Base-by-base conservation (phyloP, 495 filamentous ascomycete species). In the Melanomma pulvis-pyrius region DNA sequence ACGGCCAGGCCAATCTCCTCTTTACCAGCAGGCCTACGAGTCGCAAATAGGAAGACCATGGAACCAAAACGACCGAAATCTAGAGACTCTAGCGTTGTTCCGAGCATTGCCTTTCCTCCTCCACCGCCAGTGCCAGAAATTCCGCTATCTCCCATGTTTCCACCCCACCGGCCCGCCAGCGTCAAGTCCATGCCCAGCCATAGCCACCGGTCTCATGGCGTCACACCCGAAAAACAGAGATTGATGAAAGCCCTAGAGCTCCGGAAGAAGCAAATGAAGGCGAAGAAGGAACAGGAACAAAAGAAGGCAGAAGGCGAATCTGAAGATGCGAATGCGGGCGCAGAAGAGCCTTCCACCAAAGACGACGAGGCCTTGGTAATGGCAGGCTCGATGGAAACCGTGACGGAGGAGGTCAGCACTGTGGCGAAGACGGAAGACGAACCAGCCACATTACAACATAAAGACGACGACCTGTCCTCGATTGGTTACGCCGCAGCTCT, bases 201-300 rank as follows among this genome's bases (percentile, higher is more conserved):
- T 73, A 47, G 44, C 54, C 41, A 50, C 25, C 21, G 21, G 19
- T 24, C 21, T 28, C 7, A 46, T 19, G 34, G 66, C 74, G 86
- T 96, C 72, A 93, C 92, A 0, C 90, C 91, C 0, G 94, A 98
- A 74, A 97, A 96, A 75, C 86, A 90, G 69, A 84, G 92, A 66
- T 80, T 98, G 63, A 90, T 96, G 91, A 97, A 93, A 79, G 93
- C 94, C 5, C 82, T 97, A 75, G 89, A 98, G 69, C 79, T 97
- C 48, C 83, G 94, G 41, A 92, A 92, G 76, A 92, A 89, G 72
- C 87, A 90, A 68, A 34, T 65, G 54, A 64, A 70, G n/a, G 62
- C 67, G 12, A 30, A 26, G 59, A 68, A 69, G 48, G 59, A 61
- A 51, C 52, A 46, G 39, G 63, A 73, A 22, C 53, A 46, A 53